Conservation (phyloP, 2,329 filamentous ascomycete genomes). For the Fusarium albidum region DNA sequence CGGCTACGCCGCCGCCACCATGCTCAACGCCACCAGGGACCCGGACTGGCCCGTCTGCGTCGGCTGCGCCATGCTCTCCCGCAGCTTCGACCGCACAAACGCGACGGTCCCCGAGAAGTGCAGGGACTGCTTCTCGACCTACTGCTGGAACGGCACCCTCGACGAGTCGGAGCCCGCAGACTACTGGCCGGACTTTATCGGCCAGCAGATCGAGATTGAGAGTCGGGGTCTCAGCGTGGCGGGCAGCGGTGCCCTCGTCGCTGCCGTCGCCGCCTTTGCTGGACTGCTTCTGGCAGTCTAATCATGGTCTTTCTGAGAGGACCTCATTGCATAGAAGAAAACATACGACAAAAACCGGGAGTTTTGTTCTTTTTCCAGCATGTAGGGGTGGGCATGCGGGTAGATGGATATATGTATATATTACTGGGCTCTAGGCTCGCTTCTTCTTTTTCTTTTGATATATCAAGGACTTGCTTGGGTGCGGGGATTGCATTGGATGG, state of each 20-base stretch:
- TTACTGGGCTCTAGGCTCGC: slow-evolving; percentile 13
- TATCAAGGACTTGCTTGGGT: slow-evolving; percentile 3
- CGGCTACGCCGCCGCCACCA: slow-evolving; percentile 83
- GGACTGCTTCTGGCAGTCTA: slow-evolving; percentile 34
- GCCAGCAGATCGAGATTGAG: slow-evolving; percentile 38
- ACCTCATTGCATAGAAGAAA: slow-evolving; percentile 5
- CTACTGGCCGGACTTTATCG: slow-evolving; percentile 42
- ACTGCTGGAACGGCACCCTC: slow-evolving; percentile 92
- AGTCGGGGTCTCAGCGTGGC: slow-evolving; percentile 31
- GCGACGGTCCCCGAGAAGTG: slow-evolving; percentile 77
- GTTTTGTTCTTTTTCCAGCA: slow-evolving; percentile 27
- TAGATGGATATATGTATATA: slow-evolving; percentile 26
- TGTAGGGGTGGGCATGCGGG: slow-evolving; percentile 6
- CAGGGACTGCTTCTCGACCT: slow-evolving; percentile 76
- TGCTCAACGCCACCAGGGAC: slow-evolving; percentile 81
- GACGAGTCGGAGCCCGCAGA: slow-evolving; percentile 45
- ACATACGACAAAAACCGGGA: slow-evolving; percentile 15
- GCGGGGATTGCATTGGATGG: background rate
- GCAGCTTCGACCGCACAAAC: slow-evolving; percentile 76
- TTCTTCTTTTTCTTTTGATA: slow-evolving; percentile 17
- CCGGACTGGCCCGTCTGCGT: slow-evolving; percentile 82
- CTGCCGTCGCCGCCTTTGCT: slow-evolving; percentile 27
- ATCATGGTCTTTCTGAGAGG: background rate
- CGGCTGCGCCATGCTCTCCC: slow-evolving; percentile 83
- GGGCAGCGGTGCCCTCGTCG: slow-evolving; percentile 23